Evolutionary conservation across 2,329 filamentous ascomycete genomes (phyloP).

Genomic region (Elsinoe necatrix): DNA sequence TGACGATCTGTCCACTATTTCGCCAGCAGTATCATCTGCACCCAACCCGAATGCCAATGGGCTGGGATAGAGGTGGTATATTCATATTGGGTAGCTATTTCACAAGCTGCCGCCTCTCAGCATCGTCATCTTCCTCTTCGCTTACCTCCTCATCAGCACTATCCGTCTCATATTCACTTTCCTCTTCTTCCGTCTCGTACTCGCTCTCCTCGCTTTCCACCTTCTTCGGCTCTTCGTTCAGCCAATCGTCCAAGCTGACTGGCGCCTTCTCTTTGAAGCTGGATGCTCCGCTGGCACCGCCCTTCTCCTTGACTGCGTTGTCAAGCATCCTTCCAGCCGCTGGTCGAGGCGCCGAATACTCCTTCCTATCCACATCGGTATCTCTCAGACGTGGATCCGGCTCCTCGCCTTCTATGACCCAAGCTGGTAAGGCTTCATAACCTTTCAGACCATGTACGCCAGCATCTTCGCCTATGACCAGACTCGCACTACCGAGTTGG

Average conservation of each 20-base stretch:
- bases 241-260: constrained; percentile 70
- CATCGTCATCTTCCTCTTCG: constrained; percentile 19
- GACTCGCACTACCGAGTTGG: constrained; percentile 71
- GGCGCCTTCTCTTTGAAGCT: constrained; percentile 56
- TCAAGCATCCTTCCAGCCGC: constrained; percentile 58
- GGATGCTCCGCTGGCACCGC: constrained; percentile 40
- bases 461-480: constrained; percentile 70
- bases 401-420: constrained; percentile 73
- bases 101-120: constrained; percentile 32
- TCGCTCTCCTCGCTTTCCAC: constrained; percentile 44
- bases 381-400: constrained; percentile 68
- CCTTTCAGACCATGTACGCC: constrained; percentile 67
- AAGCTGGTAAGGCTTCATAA: constrained; percentile 71
- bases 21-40: too few relatives aligned
- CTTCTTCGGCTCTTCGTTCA: constrained; percentile 57
- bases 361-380: constrained; percentile 36
- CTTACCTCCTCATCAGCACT: constrained; percentile 44
- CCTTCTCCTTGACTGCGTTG: constrained; percentile 41
- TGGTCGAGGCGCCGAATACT: constrained; percentile 31
- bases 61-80: background rate
- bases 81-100: constrained; percentile 20
- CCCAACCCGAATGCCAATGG: background rate
- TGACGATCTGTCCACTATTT: too few relatives aligned
- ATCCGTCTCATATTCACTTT: constrained; percentile 46
- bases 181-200: constrained; percentile 43